Percentiles rank a stretch among this genome's conserved stretches.
phyloP scores from a whole-genome alignment of 768 basidiomycete genomes.

The Suillus spraguei region DNA sequence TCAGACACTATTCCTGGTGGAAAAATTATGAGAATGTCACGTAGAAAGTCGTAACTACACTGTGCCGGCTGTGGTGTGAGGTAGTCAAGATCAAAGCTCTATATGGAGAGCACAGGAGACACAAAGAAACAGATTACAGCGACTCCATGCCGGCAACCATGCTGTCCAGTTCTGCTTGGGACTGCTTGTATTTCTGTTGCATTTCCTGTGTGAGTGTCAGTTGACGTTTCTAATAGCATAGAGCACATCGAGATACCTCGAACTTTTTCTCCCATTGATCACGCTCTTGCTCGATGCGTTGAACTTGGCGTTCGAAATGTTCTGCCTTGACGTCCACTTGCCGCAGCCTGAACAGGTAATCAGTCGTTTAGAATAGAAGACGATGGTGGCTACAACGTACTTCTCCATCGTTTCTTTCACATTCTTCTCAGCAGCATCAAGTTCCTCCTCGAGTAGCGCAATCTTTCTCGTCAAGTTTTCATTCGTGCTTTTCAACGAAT shows the following conservation, averaged over 20 bases:
- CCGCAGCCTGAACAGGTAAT: slow-evolving; percentile 62
- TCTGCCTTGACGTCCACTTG: slow-evolving; percentile 99
- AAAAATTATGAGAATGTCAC: slow-evolving; percentile 26
- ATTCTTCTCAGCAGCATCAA: slow-evolving; percentile 95
- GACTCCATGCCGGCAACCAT: slow-evolving; percentile 76
- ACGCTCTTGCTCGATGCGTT: slow-evolving; percentile 85
- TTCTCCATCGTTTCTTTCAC: slow-evolving; percentile 96
- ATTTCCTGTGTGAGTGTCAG: slow-evolving; percentile 54
- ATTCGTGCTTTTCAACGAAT: slow-evolving; percentile 66
- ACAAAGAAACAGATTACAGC: slow-evolving; percentile 42
- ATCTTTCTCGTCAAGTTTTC: slow-evolving; percentile 84
- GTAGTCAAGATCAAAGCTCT: slow-evolving; percentile 1
- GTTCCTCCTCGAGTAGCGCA: slow-evolving; percentile 90
- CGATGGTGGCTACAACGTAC: slow-evolving; percentile 49
- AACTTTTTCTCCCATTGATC: slow-evolving; percentile 94
- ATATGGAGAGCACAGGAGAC: slow-evolving; percentile 7
- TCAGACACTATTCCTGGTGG: slow-evolving; percentile 14
- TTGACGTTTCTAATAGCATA: slow-evolving; percentile 11
- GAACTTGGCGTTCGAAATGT: slow-evolving; percentile 93
- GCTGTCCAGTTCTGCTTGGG: slow-evolving; percentile 84
- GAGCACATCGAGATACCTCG: slow-evolving; percentile 55
- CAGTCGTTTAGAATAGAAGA: slow-evolving; percentile 21
- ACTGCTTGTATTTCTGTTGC: slow-evolving; percentile 65
- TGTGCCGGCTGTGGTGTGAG: neutral
- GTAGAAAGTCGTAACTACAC: slow-evolving; percentile 1